phyloP scores from a whole-genome alignment of 2,329 filamentous ascomycete genomes.

The Pyrenochaeta sp. region DNA sequence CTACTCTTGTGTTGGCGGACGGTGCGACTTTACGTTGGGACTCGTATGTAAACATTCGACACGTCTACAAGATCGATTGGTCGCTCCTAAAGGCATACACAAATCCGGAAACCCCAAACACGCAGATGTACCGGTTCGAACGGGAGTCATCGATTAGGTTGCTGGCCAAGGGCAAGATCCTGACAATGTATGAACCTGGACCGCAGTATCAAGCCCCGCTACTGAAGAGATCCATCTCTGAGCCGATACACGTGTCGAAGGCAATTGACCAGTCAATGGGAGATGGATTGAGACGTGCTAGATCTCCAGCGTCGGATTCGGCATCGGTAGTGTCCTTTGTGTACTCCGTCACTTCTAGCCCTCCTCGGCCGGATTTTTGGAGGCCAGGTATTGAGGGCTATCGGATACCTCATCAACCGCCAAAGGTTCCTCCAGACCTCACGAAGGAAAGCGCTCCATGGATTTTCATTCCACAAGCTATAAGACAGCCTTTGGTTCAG shows the following conservation, averaged over 20 bases:
- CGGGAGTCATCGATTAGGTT: conserved; percentile 36
- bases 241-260: conserved; percentile 2
- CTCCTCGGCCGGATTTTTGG: conserved; percentile 12
- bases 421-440: conserved; percentile 14
- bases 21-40: conserved; percentile 38
- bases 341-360: conserved; percentile 2
- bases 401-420: conserved; percentile 1
- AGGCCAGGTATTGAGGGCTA: not conserved
- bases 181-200: conserved; percentile 39
- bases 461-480: not conserved
- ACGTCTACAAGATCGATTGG: conserved; percentile 47
- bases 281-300: not conserved
- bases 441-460: not conserved
- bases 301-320: not conserved
- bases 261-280: not conserved
- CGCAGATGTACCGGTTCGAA: conserved; percentile 30
- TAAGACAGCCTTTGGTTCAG: conserved; percentile 8
- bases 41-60: conserved; percentile 46
- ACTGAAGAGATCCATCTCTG: conserved; percentile 8
- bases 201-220: conserved; percentile 20
- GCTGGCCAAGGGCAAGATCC: conserved; percentile 34
- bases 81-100: conserved; percentile 34
- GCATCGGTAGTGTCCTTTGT: conserved; percentile 1
- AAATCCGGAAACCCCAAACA: conserved; percentile 33
- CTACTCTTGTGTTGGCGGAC: conserved; percentile 34